These are phyloP conservation scores for Thraustotheca clavata DNA, from an alignment of 352 stramenopile genomes.

Conservation along the genomic window DNA sequence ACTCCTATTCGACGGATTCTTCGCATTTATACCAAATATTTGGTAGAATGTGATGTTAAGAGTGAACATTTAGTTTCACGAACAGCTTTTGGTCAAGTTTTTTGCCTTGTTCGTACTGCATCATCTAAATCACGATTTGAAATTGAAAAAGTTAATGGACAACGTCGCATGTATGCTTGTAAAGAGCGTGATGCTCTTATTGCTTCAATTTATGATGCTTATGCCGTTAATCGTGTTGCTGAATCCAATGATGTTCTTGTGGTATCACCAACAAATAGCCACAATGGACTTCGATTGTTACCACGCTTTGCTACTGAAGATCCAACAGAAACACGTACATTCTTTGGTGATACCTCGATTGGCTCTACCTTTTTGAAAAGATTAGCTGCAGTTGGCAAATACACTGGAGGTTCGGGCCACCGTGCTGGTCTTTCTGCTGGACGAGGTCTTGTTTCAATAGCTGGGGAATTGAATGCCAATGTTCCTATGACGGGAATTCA, in stretches of 20 bases:
- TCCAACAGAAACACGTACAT: conserved; percentile 49
- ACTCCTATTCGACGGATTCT: conserved; percentile 40
- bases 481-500: conserved; percentile 73
- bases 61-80: conserved; percentile 42
- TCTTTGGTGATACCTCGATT: conserved; percentile 77
- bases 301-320: conserved; percentile 69
- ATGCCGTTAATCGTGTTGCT: not conserved
- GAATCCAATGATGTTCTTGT: conserved; percentile 33
- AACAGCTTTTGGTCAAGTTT: conserved; percentile 56
- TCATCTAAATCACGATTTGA: conserved; percentile 46
- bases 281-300: conserved; percentile 54
- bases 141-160: conserved; percentile 60
- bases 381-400: conserved; percentile 58
- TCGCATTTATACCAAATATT: conserved; percentile 54
- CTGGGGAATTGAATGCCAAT: conserved; percentile 87
- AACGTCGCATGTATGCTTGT: conserved; percentile 46
- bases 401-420: conserved; percentile 25
- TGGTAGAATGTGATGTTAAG: conserved; percentile 54
- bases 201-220: conserved; percentile 55
- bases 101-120: conserved; percentile 50
- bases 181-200: conserved; percentile 65
- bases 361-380: conserved; percentile 70
- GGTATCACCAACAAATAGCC: conserved; percentile 58
- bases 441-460: conserved; percentile 71
- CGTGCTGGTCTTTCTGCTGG: conserved; percentile 43